A percentile compares a stretch with the other conserved stretches of the same genome.
Conservation (phyloP, 768 basidiomycete species). For the Glaciozyma martinii region DNA sequence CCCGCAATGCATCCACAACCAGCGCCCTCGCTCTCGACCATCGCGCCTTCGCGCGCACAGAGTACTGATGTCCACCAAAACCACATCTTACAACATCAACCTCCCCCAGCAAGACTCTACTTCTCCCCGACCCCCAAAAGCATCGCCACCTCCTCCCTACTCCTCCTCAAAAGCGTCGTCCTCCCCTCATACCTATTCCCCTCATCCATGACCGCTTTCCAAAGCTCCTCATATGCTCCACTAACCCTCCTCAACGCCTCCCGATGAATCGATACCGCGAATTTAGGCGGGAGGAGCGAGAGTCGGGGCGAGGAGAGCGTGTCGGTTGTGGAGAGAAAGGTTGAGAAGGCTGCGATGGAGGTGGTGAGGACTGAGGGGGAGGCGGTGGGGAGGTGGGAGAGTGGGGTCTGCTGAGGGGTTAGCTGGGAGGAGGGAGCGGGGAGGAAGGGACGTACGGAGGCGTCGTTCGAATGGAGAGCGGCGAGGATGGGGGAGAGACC, state of each 20-base stretch:
- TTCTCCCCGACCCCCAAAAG: slow-evolving; percentile 22
- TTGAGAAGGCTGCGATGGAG: slow-evolving; percentile 59
- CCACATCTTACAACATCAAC: too few species aligned
- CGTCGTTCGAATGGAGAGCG: slow-evolving; percentile 39
- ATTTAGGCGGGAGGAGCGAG: slow-evolving; percentile 57
- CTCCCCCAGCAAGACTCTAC: background rate
- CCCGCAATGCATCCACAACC: too few species aligned
- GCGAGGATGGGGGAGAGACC: slow-evolving; percentile 43
- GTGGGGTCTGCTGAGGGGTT: slow-evolving; percentile 50
- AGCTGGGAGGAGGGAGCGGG: background rate
- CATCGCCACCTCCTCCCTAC: slow-evolving; percentile 33
- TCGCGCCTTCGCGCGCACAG: too few species aligned
- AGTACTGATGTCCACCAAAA: too few species aligned
- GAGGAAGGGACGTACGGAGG: slow-evolving; percentile 36
- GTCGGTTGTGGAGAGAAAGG: slow-evolving; percentile 74
- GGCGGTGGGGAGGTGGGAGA: slow-evolving; percentile 64
- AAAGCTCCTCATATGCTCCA: slow-evolving; percentile 60
- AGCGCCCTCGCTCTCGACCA: too few species aligned
- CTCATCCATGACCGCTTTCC: slow-evolving; percentile 63
- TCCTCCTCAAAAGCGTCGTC: slow-evolving; percentile 27
- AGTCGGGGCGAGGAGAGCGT: slow-evolving; percentile 68
- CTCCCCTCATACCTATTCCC: slow-evolving; percentile 70
- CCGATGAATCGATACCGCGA: slow-evolving; percentile 65
- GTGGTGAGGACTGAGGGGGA: slow-evolving; percentile 55
- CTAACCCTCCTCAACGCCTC: slow-evolving; percentile 62